Evolutionary conservation across 306 rosid genomes (phyloP), one percentile per base, ranked within the genome.

Genomic region (Cercis canadensis): DNA sequence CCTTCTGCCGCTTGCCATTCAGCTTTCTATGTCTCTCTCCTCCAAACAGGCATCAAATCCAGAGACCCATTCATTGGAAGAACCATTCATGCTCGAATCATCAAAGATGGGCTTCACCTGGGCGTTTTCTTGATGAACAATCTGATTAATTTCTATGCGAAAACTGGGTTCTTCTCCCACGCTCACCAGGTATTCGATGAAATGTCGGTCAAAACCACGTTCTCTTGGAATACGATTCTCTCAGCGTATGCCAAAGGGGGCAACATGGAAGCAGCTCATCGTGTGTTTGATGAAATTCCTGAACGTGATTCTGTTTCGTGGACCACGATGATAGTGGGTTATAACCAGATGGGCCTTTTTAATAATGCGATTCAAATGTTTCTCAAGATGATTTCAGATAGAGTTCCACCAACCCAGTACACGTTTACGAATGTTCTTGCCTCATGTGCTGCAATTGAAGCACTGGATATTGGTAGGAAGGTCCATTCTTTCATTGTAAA

Each of bases 271-370:
- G 53, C 58, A 18, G 90, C 96, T 13, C 81, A 76, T 31, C 65
- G 16, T 3, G 44, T 90, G 43, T 85, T 93, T 49, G 64, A 80
- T 16, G 85, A 73, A 72, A 90, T 90, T 81, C 94, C 97, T 3
- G 75, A 88, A 9, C 95, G 80, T 3, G 97, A 93, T 67, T 85
- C 94, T 4, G 98, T 93, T 33, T 90, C 98, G 0, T 93, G 96
- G 98, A 93, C 92, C 57, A 69, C 86, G 0, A 80, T 90, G 80
- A 90, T 90, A 2, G 96, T 80, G 64, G 90, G 89, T 11, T 93
- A 87, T 46, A 87, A 90, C 77, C 90, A 76, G 44, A 71, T 72
- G 81, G 96, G 92, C 52, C 79, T 29, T 44, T 90, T 82, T 57
- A 44, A 69, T 12, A 67, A 45, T 12, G 88, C 92, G 5, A 75